Base-by-base conservation (phyloP, 306 rosid species). In the Nissolia schottii region DNA sequence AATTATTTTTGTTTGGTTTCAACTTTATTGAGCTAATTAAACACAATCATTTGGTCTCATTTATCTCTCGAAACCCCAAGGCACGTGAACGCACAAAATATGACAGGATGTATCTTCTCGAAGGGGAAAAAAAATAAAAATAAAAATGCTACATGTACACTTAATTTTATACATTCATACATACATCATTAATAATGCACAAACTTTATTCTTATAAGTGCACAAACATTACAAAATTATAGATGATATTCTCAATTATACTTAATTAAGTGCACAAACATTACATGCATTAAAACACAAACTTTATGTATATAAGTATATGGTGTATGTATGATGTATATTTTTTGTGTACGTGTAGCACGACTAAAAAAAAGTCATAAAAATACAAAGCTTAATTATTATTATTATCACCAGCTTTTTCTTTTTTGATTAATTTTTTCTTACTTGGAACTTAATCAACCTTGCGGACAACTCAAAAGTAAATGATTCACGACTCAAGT, bases 1-100 rank as follows among this genome's bases (percentile, higher is more conserved):
- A 51, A 50, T 46, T 18, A 55, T 48, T 48, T 3, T 48, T 3
- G 35, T 40, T 43, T 64, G 71, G 9, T 32, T n/a, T 54, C 66
- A 14, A 66, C 45, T 78, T 74, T 77, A 49, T 64, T 70, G 37
- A 72, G 73, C 67, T 27, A n/a, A n/a, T n/a, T n/a, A 37, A 38
- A 43, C 46, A 65, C 76, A 73, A 81, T 86, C 71, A 65, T 67
- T 64, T 55, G 73, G 50, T 78, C 60, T 41, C 71, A 63, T 77
- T 73, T 75, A 66, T 81, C 82, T 71, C 75, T 62, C 78, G 74
- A 78, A 75, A 78, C 65, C 65, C 79, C 20, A 60, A 32, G 67
- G 67, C 89, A 84, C 86, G 80, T 82, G 89, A 80, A 78, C 19
- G 56, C 53, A 40, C 56, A 53, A 58, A n/a, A 51, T 46, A 38